Evolutionary conservation across 2,329 filamentous ascomycete genomes (phyloP), one percentile per base, ranked within the genome.

Genomic region (Ophiostoma triangulosporum): DNA sequence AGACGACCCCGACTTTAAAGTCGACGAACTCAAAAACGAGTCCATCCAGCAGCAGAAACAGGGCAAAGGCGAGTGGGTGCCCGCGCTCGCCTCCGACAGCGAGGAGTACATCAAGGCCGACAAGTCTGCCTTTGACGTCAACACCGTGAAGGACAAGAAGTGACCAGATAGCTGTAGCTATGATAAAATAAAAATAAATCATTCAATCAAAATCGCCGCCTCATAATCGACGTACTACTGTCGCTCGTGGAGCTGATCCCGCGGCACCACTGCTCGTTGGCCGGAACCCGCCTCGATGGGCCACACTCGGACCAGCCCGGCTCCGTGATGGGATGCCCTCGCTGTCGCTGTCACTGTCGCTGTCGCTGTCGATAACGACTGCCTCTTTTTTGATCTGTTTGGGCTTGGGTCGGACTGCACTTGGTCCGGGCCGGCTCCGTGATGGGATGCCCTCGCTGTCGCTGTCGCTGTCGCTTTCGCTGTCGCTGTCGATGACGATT

Each of bases 61-160:
- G 36, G 86, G 86, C 57, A 75, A 79, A 65, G 83, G 75, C 52
- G 76, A 88, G 64, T 93, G 88, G 87, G 84, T 86, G 69, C 74
- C 83, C 22, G 81, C 84, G 65, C 73, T 94, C 50, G 86, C 87
- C 3, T 86, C 81, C 50, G 80, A 88, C 68, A 86, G 83, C 67
- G 88, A 94, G 72, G 85, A 86, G 66, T 80, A 79, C 61, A 74
- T 93, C 68, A 83, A 78, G 71, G 84, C 81, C 38, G 85, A 84
- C 64, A 77, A 77, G 54, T 67, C 72, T 56, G 56, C 67, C 29
- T 61, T 68, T 40, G 60, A 65, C 46, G 9, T 14, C 27, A 35
- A 60, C n/a, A 67, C 71, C 55, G 67, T 31, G 17, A 31, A 48
- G n/a, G 33, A 17, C 27, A 80, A 79, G 69, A 46, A 22, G n/a